phyloP scores from a whole-genome alignment of 163 green algal species.

The Chlamydomonas reinhardtii region DNA sequence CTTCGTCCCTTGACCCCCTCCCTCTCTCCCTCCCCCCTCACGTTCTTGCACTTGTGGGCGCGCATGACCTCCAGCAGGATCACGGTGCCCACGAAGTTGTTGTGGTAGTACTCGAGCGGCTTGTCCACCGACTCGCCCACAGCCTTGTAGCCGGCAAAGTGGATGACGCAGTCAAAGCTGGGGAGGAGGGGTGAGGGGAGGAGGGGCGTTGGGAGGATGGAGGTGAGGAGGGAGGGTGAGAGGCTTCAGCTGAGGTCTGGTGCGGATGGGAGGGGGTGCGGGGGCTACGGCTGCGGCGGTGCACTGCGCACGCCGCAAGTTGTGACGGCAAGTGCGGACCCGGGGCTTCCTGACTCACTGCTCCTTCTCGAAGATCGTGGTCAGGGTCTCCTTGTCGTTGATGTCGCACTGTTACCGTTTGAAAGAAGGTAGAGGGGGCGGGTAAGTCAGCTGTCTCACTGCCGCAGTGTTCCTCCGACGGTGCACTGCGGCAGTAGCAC shows the following conservation, averaged over 20 bases:
- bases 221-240: background rate
- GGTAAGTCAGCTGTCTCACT: too few relatives aligned
- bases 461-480: too few relatives aligned
- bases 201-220: background rate
- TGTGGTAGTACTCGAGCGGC: slow-evolving; percentile 97
- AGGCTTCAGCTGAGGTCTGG: too few relatives aligned
- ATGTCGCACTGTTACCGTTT: slow-evolving; percentile 83
- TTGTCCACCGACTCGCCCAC: slow-evolving; percentile 96
- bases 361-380: slow-evolving; percentile 74
- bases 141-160: slow-evolving; percentile 99
- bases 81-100: slow-evolving; percentile 95
- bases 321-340: too few relatives aligned
- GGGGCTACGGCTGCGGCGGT: too few relatives aligned
- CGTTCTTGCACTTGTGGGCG: slow-evolving; percentile 76
- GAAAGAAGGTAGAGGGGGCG: background rate
- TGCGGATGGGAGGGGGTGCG: too few relatives aligned
- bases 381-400: slow-evolving; percentile 74
- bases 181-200: background rate
- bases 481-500: too few relatives aligned
- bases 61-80: slow-evolving; percentile 91
- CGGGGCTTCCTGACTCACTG: slow-evolving; percentile 76
- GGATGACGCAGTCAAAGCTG: slow-evolving; percentile 96
- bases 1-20: too few relatives aligned
- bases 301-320: too few relatives aligned
- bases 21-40: background rate